phyloP scores from a whole-genome alignment of 2,329 filamentous ascomycete species.

The Aplosporella prunicola region DNA sequence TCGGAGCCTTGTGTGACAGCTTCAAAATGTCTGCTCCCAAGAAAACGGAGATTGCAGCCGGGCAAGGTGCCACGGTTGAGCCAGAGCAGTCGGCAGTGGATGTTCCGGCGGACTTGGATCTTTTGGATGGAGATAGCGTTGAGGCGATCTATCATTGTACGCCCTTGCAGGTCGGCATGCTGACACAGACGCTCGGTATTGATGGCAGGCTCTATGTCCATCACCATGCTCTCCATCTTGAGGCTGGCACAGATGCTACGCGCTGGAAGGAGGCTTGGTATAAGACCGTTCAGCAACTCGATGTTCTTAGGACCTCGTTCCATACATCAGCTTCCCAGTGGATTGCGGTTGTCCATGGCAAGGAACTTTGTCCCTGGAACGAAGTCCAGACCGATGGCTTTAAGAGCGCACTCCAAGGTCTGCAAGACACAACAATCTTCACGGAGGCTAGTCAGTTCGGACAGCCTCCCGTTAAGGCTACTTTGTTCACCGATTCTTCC shows the following conservation, averaged over 20 bases:
- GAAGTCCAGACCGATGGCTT: conserved; percentile 21
- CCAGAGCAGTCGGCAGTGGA: conserved; percentile 1
- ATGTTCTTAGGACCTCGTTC: conserved; percentile 46
- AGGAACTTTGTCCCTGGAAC: conserved; percentile 38
- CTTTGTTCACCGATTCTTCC: conserved; percentile 15
- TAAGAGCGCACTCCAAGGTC: conserved; percentile 45
- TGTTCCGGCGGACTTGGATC: not conserved
- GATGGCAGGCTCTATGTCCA: conserved; percentile 45
- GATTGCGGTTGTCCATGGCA: conserved; percentile 36
- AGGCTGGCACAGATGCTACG: conserved; percentile 22
- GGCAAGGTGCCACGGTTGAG: not conserved
- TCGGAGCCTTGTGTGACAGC: conserved; percentile 15
- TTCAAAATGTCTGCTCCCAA: conserved; percentile 1
- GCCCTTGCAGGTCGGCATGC: conserved; percentile 32
- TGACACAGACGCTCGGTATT: conserved; percentile 65
- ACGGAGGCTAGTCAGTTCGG: conserved; percentile 31
- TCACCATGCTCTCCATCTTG: conserved; percentile 26
- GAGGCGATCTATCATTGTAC: conserved; percentile 36
- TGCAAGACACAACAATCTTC: conserved; percentile 33
- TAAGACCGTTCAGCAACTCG: conserved; percentile 19
- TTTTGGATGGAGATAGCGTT: conserved; percentile 16
- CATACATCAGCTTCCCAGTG: not conserved
- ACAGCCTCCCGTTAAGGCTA: conserved; percentile 7
- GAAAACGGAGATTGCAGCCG: not conserved
- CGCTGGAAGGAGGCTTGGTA: conserved; percentile 30